phyloP scores from a whole-genome alignment of 2,329 filamentous ascomycete species.

The Paraphaeosphaeria minitans region DNA sequence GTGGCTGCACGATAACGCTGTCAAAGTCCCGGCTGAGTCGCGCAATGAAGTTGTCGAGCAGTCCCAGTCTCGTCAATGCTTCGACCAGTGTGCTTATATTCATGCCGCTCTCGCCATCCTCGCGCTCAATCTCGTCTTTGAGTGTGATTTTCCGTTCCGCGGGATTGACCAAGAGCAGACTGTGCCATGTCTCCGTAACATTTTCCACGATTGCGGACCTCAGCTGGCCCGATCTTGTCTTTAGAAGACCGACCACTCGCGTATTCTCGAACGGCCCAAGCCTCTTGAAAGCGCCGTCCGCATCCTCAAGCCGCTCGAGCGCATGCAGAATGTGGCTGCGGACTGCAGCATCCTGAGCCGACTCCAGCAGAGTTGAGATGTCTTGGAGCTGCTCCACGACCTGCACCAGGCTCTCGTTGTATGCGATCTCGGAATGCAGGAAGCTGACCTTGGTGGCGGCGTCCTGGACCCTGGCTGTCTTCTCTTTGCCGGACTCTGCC shows the following conservation, averaged over 20 bases:
- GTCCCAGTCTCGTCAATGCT: conserved; percentile 43
- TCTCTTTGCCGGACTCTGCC: conserved; percentile 69
- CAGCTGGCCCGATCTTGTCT: conserved; percentile 68
- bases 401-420: conserved; percentile 60
- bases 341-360: conserved; percentile 52
- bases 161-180: conserved; percentile 67
- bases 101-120: conserved; percentile 28
- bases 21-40: conserved; percentile 69
- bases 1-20: conserved; percentile 63
- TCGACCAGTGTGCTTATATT: conserved; percentile 42
- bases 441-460: conserved; percentile 60
- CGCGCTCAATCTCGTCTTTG: conserved; percentile 52
- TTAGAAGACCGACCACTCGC: conserved; percentile 68
- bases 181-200: conserved; percentile 73
- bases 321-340: conserved; percentile 53
- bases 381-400: conserved; percentile 58
- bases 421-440: conserved; percentile 63
- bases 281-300: conserved; percentile 60
- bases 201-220: conserved; percentile 69
- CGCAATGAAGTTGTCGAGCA: conserved; percentile 57
- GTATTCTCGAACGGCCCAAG: conserved; percentile 67
- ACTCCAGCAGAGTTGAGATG: conserved; percentile 56
- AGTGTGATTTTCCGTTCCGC: conserved; percentile 63
- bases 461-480: conserved; percentile 69
- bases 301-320: conserved; percentile 56